Conservation (phyloP, 2,329 filamentous ascomycete species). For the Hymenoscyphus fructigenus region DNA sequence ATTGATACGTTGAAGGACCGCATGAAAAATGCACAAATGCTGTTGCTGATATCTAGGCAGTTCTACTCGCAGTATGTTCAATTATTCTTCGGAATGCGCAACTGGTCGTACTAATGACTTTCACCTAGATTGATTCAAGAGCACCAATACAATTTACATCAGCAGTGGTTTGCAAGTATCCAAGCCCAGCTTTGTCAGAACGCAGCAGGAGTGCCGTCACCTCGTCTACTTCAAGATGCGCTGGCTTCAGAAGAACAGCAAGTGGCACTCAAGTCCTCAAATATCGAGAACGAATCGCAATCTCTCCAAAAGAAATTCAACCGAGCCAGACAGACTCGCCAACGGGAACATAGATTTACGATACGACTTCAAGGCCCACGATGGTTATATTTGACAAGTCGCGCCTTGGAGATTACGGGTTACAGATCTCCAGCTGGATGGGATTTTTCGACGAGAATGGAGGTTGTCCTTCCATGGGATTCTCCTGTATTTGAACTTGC, state of each 20-base stretch:
- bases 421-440: constrained; percentile 8
- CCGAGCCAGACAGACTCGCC: neutral
- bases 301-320: neutral
- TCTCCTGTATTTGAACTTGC: neutral
- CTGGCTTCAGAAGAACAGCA: neutral
- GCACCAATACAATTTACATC: neutral
- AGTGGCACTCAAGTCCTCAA: neutral
- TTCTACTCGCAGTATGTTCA: constrained; percentile 1
- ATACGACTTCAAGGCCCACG: neutral
- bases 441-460: constrained; percentile 7
- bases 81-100: neutral
- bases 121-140: neutral
- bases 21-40: neutral
- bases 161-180: neutral
- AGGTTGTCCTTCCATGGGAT: neutral
- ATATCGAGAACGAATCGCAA: neutral
- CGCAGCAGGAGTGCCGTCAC: neutral
- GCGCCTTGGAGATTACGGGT: neutral
- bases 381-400: constrained; percentile 2
- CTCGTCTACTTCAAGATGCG: neutral
- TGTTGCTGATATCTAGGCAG: neutral
- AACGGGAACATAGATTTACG: neutral
- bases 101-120: neutral
- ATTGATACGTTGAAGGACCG: constrained; percentile 12
- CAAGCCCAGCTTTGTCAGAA: neutral